Conservation (phyloP, 139 green algal genomes). For the Ettlia oleoabundans region DNA sequence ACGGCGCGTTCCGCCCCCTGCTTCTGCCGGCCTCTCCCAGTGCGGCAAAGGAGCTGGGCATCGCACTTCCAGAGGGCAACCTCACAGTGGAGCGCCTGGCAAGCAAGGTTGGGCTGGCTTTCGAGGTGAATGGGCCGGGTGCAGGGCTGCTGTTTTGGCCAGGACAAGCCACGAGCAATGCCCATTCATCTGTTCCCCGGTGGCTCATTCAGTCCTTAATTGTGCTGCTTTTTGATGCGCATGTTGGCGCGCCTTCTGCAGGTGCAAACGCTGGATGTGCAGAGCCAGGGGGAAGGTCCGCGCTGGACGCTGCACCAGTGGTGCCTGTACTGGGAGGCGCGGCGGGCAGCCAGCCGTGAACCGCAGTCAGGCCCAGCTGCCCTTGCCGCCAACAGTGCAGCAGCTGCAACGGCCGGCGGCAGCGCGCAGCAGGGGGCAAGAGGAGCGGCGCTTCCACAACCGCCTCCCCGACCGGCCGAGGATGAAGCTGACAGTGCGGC, state of each 20-base stretch:
- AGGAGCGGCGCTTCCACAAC: not conserved
- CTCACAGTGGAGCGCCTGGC: conserved; percentile 17
- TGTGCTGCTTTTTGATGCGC: too few species aligned
- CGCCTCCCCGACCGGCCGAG: not conserved
- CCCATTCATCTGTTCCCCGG: too few species aligned
- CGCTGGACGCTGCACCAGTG: conserved; percentile 51
- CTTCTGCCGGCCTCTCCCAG: not conserved
- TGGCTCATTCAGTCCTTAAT: too few species aligned
- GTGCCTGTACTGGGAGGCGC: conserved; percentile 42
- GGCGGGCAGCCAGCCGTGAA: conserved; percentile 3
- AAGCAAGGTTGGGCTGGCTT: not conserved
- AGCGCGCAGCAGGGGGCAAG: not conserved
- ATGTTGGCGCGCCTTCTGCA: too few species aligned
- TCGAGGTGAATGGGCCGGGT: conserved; percentile 23
- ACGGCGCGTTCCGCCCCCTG: conserved; percentile 19
- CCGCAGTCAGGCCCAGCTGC: not conserved
- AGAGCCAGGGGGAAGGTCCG: conserved; percentile 37
- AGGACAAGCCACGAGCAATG: not conserved
- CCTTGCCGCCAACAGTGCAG: not conserved
- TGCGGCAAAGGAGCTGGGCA: not conserved
- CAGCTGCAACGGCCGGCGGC: not conserved
- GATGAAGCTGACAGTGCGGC: conserved; percentile 37
- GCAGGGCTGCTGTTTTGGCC: too few species aligned
- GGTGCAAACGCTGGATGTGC: conserved; percentile 40
- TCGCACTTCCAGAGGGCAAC: conserved; percentile 18